phyloP scores from a whole-genome alignment of 805 yeast genomes.

The Starmerella khaoyaiensis region DNA sequence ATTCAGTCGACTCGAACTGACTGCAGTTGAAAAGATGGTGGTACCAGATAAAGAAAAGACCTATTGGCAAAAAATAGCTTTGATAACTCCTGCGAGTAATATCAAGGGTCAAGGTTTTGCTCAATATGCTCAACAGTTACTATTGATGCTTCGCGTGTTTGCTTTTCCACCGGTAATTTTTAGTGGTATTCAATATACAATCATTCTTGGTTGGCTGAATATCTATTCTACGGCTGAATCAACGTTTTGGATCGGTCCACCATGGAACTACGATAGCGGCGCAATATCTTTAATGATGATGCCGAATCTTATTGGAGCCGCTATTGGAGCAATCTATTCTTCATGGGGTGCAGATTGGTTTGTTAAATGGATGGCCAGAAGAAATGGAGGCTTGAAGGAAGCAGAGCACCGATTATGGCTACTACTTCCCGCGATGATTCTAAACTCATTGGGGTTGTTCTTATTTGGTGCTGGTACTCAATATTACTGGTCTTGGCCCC shows the following conservation, averaged over 20 bases:
- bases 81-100: constrained; percentile 36
- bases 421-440: constrained; percentile 32
- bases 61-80: constrained; percentile 30
- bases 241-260: constrained; percentile 47
- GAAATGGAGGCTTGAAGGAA: constrained; percentile 38
- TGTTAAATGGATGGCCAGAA: constrained; percentile 35
- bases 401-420: constrained; percentile 51
- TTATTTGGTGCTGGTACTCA: constrained; percentile 55
- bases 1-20: no score
- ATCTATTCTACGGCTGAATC: constrained; percentile 64
- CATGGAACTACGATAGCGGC: constrained; percentile 49
- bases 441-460: constrained; percentile 42
- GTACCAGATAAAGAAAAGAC: constrained; percentile 27
- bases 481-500: constrained; percentile 42
- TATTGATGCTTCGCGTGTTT: constrained; percentile 30
- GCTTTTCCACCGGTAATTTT: constrained; percentile 41
- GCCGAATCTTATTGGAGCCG: constrained; percentile 46
- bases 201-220: constrained; percentile 59
- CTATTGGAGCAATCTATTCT: no score
- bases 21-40: constrained; percentile 7
- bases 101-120: constrained; percentile 49
- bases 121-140: constrained; percentile 45
- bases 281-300: constrained; percentile 65
- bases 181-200: constrained; percentile 59
- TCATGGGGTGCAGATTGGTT: constrained; percentile 39